These are phyloP conservation scores for Coccinonectria pachysandricola DNA, from an alignment of 2,329 filamentous ascomycete species.

Conservation along the genomic window DNA sequence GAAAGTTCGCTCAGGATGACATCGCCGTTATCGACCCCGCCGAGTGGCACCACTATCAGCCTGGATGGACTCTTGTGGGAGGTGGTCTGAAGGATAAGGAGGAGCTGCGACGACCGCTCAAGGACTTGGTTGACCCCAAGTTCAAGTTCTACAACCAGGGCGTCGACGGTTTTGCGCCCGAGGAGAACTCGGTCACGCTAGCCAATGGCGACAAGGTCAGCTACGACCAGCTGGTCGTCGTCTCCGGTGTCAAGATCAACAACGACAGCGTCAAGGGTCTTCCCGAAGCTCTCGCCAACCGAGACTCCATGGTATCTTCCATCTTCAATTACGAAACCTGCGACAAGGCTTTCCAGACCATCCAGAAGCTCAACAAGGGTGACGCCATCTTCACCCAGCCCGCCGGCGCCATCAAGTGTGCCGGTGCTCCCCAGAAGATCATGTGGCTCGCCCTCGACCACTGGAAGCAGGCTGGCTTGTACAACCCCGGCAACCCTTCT, in stretches of 20 bases:
- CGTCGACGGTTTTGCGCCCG: slow-evolving; percentile 41
- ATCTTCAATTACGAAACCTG: slow-evolving; percentile 48
- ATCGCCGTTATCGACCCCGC: slow-evolving; percentile 57
- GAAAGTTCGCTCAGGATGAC: slow-evolving; percentile 46
- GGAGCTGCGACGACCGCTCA: slow-evolving; percentile 41
- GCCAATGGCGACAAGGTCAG: slow-evolving; percentile 42
- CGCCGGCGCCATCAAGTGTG: slow-evolving; percentile 48
- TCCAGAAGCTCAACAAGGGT: slow-evolving; percentile 38
- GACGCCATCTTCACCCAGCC: slow-evolving; percentile 50
- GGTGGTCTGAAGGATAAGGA: slow-evolving; percentile 54
- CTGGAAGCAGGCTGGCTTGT: slow-evolving; percentile 45
- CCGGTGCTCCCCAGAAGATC: slow-evolving; percentile 50
- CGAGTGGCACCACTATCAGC: slow-evolving; percentile 56
- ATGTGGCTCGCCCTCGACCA: slow-evolving; percentile 53
- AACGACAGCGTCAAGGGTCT: slow-evolving; percentile 42
- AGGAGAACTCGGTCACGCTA: slow-evolving; percentile 46
- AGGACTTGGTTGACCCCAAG: slow-evolving; percentile 45
- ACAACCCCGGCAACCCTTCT: slow-evolving; percentile 29
- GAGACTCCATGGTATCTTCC: slow-evolving; percentile 38
- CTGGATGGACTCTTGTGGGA: slow-evolving; percentile 60
- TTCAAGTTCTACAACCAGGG: slow-evolving; percentile 48
- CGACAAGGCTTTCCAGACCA: slow-evolving; percentile 40
- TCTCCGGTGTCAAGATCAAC: slow-evolving; percentile 44
- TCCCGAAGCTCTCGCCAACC: slow-evolving; percentile 42
- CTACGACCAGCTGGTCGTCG: slow-evolving; percentile 57